Percentiles rank a stretch among this genome's conserved stretches.
phyloP scores from a whole-genome alignment of 2,329 filamentous ascomycete species.

The Cladobotryum protrusum region DNA sequence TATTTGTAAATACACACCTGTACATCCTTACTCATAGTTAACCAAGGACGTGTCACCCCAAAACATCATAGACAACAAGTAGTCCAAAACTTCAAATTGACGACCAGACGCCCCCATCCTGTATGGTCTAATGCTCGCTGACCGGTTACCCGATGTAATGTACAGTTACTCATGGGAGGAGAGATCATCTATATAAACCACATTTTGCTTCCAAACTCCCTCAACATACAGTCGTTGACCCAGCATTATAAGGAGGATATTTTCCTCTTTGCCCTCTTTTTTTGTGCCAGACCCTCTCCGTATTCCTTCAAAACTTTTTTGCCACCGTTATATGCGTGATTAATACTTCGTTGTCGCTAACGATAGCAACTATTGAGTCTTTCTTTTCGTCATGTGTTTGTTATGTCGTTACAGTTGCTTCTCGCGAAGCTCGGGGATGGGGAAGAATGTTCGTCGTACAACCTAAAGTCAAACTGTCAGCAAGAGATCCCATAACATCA shows the following conservation, averaged over 20 bases:
- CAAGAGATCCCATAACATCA: constrained; percentile 8
- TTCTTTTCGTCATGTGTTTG: constrained; percentile 4
- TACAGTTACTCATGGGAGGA: constrained; percentile 48
- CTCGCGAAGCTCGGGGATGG: constrained; percentile 27
- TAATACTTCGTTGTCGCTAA: constrained; percentile 6
- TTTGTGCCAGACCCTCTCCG: too few species aligned
- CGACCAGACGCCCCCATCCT: constrained; percentile 22
- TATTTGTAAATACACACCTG: too few species aligned
- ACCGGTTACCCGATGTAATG: constrained; percentile 38
- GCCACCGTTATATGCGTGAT: constrained; percentile 7
- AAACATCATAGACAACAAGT: too few species aligned
- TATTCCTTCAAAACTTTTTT: background rate
- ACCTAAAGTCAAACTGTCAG: constrained; percentile 23
- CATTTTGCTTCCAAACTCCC: constrained; percentile 12
- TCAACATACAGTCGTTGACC: constrained; percentile 12
- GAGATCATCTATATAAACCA: constrained; percentile 46
- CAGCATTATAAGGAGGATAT: background rate
- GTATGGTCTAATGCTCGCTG: constrained; percentile 42
- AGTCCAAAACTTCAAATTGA: constrained; percentile 10
- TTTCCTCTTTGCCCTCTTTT: too few species aligned
- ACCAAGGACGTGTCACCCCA: too few species aligned
- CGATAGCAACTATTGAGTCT: background rate
- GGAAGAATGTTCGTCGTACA: constrained; percentile 37
- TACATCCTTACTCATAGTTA: too few species aligned
- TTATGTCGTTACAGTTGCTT: constrained; percentile 9